Evolutionary conservation across 1,139 yeast genomes (phyloP).

Genomic region (Geotrichum phurueaensis): DNA sequence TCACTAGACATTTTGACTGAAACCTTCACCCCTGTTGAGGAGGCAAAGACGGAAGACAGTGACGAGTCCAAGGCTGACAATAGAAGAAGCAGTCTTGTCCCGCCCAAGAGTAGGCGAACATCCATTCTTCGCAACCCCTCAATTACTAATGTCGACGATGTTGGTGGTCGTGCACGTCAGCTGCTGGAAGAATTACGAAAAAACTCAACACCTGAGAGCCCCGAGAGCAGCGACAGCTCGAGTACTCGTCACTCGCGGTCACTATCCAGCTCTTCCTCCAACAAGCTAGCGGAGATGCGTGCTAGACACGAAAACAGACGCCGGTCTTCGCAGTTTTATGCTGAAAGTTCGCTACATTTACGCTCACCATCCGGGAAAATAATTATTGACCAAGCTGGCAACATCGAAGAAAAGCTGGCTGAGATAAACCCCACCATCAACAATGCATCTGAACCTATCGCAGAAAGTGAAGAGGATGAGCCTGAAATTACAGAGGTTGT

Average conservation of each 20-base stretch:
- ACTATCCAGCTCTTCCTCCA: neutral
- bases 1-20: neutral
- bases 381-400: neutral
- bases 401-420: neutral
- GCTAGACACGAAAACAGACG: constrained; percentile 18
- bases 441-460: neutral
- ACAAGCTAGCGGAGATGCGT: constrained; percentile 18
- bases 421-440: neutral
- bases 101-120: neutral
- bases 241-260: neutral
- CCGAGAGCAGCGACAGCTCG: neutral
- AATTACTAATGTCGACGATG: constrained; percentile 45
- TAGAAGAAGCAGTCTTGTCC: neutral
- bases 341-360: neutral
- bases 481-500: neutral
- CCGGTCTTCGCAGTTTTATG: neutral
- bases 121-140: constrained; percentile 8
- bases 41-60: neutral
- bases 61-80: neutral
- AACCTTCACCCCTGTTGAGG: neutral
- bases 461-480: neutral
- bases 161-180: constrained; percentile 56
- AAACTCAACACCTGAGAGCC: constrained; percentile 7
- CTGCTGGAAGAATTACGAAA: constrained; percentile 53
- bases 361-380: neutral